These are phyloP conservation scores for Leptodermis oblonga DNA, from an alignment of 257 asterid species.

Conservation along the genomic window DNA sequence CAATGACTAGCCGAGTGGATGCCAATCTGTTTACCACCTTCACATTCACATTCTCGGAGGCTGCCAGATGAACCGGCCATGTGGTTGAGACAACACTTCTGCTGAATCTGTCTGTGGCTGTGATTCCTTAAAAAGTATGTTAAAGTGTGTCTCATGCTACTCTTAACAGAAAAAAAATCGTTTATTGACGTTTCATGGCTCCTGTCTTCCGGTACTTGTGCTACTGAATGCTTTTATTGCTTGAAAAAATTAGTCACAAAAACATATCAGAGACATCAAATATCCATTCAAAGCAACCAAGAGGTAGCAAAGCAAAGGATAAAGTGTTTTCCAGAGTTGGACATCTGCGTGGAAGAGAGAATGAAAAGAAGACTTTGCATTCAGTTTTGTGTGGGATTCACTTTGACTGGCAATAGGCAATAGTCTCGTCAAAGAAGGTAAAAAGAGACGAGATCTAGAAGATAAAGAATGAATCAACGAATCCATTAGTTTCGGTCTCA, in stretches of 20 bases:
- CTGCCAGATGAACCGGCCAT: constrained; percentile 99
- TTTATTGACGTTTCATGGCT: neutral
- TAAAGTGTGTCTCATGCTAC: neutral
- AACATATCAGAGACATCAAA: neutral
- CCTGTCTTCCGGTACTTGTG: neutral
- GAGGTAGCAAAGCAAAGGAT: neutral
- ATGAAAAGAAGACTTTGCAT: neutral
- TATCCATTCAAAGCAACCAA: neutral
- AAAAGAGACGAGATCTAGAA: neutral
- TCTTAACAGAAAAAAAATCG: neutral
- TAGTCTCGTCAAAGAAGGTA: neutral
- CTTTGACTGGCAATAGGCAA: constrained; percentile 1
- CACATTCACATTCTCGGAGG: constrained; percentile 93
- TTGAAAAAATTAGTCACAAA: neutral
- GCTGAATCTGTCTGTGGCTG: neutral
- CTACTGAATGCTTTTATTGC: neutral
- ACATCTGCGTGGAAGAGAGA: neutral
- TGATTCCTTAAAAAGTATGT: neutral
- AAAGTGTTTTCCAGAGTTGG: neutral
- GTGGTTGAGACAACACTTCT: constrained; percentile 45
- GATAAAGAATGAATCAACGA: neutral
- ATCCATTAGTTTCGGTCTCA: neutral
- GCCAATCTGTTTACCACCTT: constrained; percentile 92
- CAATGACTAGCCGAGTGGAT: constrained; percentile 82
- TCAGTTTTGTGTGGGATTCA: neutral